Percentiles rank a stretch among this genome's conserved stretches.
Evolutionary conservation across 495 filamentous ascomycete species (phyloP).

Genomic region (Letharia lupina): DNA sequence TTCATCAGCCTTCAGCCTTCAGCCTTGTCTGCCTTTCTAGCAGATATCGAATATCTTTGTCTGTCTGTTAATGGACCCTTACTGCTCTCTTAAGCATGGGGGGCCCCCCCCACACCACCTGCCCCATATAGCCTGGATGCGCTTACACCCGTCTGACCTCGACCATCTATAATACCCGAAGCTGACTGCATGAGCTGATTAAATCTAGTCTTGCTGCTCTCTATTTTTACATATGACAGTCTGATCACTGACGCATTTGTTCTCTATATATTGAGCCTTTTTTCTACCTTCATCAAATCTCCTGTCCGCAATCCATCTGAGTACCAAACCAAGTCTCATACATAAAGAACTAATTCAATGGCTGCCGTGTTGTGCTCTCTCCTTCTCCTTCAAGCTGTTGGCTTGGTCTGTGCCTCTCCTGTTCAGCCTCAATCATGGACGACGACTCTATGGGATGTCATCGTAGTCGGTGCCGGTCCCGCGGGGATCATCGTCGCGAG

Average conservation of each 20-base stretch:
- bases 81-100: too few species aligned
- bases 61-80: too few species aligned
- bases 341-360: not conserved
- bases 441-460: slow-evolving; percentile 12
- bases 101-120: not conserved
- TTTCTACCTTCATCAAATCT: not conserved
- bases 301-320: not conserved
- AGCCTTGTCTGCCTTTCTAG: too few species aligned
- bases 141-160: not conserved
- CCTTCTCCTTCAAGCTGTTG: not conserved
- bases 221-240: not conserved
- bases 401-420: not conserved
- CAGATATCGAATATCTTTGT: too few species aligned
- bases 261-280: not conserved
- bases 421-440: not conserved
- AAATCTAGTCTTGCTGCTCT: not conserved
- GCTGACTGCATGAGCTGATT: slow-evolving; percentile 3
- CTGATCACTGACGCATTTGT: not conserved
- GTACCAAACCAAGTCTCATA: not conserved
- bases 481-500: slow-evolving; percentile 16
- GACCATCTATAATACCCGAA: not conserved
- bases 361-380: not conserved
- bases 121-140: not conserved
- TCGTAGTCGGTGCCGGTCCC: slow-evolving; percentile 14
- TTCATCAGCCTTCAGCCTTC: too few species aligned